These are phyloP conservation scores for Coprinopsis sp. DNA, from an alignment of 768 basidiomycete species.

Conservation along the genomic window DNA sequence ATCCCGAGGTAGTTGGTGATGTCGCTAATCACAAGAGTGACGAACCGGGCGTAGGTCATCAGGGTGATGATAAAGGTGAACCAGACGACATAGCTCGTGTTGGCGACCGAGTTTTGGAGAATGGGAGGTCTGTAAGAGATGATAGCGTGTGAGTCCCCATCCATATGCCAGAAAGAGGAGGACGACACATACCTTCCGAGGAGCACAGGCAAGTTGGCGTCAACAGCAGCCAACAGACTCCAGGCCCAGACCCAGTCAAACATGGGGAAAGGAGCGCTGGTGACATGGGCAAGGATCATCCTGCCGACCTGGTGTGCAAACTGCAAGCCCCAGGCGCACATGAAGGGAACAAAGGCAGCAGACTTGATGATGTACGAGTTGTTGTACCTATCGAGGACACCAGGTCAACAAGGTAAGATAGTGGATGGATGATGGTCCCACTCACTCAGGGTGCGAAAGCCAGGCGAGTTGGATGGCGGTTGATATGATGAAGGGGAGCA, in stretches of 20 bases:
- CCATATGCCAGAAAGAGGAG: constrained; percentile 2
- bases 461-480: constrained; percentile 73
- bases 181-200: constrained; percentile 51
- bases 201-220: constrained; percentile 73
- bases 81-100: constrained; percentile 68
- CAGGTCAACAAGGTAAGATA: no score
- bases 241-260: constrained; percentile 88
- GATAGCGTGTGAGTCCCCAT: constrained; percentile 4
- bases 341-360: constrained; percentile 77
- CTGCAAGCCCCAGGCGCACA: constrained; percentile 90
- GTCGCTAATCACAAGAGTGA: constrained; percentile 75
- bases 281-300: constrained; percentile 92
- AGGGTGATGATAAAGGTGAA: constrained; percentile 65
- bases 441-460: constrained; percentile 70
- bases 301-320: constrained; percentile 87
- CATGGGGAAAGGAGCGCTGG: constrained; percentile 74
- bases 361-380: constrained; percentile 72
- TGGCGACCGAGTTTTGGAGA: constrained; percentile 62
- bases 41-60: constrained; percentile 71
- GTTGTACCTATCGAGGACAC: no score
- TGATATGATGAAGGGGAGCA: constrained; percentile 77
- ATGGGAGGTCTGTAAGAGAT: constrained; percentile 48
- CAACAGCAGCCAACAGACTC: constrained; percentile 70
- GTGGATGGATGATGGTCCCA: no score
- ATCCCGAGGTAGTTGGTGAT: constrained; percentile 92